A percentile compares a stretch with the other conserved stretches of the same genome.
Evolutionary conservation across 1,284 basidiomycete genomes (phyloP).

Genomic region (Pholiota adiposa): DNA sequence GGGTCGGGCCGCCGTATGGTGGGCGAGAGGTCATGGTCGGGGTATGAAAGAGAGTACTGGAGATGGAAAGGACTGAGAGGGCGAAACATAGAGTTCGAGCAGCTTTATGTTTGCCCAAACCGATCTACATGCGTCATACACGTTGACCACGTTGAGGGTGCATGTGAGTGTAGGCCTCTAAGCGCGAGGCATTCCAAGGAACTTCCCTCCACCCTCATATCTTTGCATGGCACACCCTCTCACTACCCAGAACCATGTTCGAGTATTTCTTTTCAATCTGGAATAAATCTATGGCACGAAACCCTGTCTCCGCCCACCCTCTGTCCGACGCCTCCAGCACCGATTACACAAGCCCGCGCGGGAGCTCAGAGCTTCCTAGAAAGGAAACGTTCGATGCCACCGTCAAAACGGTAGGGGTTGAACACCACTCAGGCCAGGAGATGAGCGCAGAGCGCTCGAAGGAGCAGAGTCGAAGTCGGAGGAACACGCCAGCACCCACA

Average conservation of each 20-base stretch:
- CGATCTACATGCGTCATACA: constrained; percentile 11
- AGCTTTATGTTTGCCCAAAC: constrained; percentile 7
- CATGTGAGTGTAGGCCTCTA: constrained; percentile 1
- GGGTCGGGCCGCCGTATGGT: constrained; percentile 36
- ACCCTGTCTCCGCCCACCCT: background rate
- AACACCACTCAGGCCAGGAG: background rate
- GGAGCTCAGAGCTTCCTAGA: background rate
- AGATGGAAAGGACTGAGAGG: constrained; percentile 1
- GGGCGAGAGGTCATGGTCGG: constrained; percentile 34
- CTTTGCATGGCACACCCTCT: background rate
- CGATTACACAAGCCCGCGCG: background rate
- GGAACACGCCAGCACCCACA: background rate
- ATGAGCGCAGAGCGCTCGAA: background rate
- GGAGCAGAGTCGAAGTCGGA: background rate
- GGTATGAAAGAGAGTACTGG: constrained; percentile 3
- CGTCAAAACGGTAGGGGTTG: background rate
- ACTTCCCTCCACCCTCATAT: background rate
- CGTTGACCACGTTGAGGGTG: constrained; percentile 18
- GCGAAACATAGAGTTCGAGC: background rate
- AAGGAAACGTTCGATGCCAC: background rate
- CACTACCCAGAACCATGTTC: constrained; percentile 4
- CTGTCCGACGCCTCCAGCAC: background rate
- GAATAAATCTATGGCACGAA: background rate
- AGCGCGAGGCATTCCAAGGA: constrained; percentile 2
- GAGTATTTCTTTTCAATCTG: background rate